Percentiles rank a stretch among this genome's conserved stretches.
phyloP scores from a whole-genome alignment of 805 yeast species.

The Diddensiella santjacobensis region DNA sequence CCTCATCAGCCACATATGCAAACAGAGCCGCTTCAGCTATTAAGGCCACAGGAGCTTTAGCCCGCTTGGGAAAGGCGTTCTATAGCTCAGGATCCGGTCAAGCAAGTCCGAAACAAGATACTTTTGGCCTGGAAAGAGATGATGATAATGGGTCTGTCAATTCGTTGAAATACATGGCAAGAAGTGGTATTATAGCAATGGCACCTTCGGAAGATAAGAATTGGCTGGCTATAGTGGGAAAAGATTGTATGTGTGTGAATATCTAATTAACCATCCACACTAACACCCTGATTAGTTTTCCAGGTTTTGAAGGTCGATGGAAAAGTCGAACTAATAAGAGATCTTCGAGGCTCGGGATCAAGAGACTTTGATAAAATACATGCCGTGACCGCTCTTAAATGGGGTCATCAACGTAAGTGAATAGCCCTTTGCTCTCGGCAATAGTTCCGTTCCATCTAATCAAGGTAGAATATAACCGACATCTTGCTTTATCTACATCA shows the following conservation, averaged over 20 bases:
- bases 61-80: constrained; percentile 26
- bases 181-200: constrained; percentile 30
- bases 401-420: constrained; percentile 30
- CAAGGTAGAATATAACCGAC: constrained; percentile 11
- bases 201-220: constrained; percentile 25
- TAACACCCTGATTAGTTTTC: constrained; percentile 21
- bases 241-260: constrained; percentile 20
- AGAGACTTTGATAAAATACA: constrained; percentile 26
- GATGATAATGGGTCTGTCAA: neutral
- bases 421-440: neutral
- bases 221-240: constrained; percentile 29
- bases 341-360: constrained; percentile 18
- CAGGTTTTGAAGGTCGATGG: constrained; percentile 18
- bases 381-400: constrained; percentile 32
- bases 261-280: constrained; percentile 6
- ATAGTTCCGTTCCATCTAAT: neutral
- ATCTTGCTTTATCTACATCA: constrained; percentile 30
- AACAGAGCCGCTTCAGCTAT: constrained; percentile 22
- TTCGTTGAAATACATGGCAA: constrained; percentile 14
- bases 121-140: neutral
- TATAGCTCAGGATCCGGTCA: constrained; percentile 13
- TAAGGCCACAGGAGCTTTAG: constrained; percentile 22
- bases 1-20: constrained; percentile 13
- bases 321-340: constrained; percentile 8
- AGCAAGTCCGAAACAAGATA: neutral